Evolutionary conservation across 257 asterid genomes (phyloP), one percentile per base, ranked within the genome.

Genomic region (Penstemon newberryi): DNA sequence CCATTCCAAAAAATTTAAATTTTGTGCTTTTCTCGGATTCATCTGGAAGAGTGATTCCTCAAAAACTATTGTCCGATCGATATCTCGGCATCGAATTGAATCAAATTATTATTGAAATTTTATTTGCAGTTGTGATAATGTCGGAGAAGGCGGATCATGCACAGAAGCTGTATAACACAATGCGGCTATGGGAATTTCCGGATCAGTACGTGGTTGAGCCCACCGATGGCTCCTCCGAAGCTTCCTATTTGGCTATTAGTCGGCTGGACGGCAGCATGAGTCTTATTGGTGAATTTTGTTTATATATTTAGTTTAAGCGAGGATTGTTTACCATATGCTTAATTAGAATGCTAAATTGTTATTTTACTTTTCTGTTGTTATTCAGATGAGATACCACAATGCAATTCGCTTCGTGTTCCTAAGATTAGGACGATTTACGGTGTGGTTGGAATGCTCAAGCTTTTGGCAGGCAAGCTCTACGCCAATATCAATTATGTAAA

Each of bases 151-250:
- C 84, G 36, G 90, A 86, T 75, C 87, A 84, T 65, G 74, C 87
- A 7, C 86, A 77, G 76, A 90, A 88, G 83, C 86, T 88, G 69
- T 82, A 76, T 68, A 82, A 81, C 63, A 70, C 95, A 80, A 83
- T 93, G 97, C 86, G 96, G 39, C 82, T 93, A 5, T 90, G 97
- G 97, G 97, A 93, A 75, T 93, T 93, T 56, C 83, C 92, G 0
- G 89, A 90, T 72, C 95, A 90, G 56, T 93, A 88, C 53, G 74
- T 93, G 12, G 65, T 93, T 33, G 97, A 93, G 81, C 96, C 99
- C 3, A 86, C 84, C 38, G 97, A 90, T 69, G 96, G 99, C 52
- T 87, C 96, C 44, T 81, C 88, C 52, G 0, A 15, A 15, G 84
- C 86, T 42, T 83, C 86, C 11, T 87, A 77, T 73, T 63, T 90